A percentile compares a stretch with the other conserved stretches of the same genome.
These are phyloP conservation scores for Salix suchowensis DNA, from an alignment of 345 rosid species.

Conservation along the genomic window DNA sequence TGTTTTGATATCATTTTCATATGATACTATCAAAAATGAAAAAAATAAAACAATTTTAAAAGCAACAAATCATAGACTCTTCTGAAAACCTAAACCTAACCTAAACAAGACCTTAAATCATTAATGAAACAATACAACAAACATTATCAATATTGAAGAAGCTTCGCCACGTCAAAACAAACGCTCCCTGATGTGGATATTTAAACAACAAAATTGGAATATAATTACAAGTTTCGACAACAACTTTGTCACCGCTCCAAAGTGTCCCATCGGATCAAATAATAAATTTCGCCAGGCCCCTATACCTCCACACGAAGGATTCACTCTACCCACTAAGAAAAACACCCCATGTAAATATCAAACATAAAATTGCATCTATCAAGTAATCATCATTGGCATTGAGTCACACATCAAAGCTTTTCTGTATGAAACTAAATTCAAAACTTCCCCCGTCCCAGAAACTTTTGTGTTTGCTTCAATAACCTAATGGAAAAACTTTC, in stretches of 20 bases:
- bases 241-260: neutral
- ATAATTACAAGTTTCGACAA: slow-evolving; percentile 18
- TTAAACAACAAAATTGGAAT: slow-evolving; percentile 37
- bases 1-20: too few species aligned
- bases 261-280: neutral
- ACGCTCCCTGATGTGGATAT: neutral
- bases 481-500: slow-evolving; percentile 44
- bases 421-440: neutral
- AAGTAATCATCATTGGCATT: neutral
- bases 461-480: neutral
- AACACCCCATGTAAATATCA: neutral
- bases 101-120: too few species aligned
- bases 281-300: neutral
- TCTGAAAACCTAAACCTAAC: too few species aligned
- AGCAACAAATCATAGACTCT: too few species aligned
- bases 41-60: too few species aligned
- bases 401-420: neutral
- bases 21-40: too few species aligned
- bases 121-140: too few species aligned
- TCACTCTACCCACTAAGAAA: neutral
- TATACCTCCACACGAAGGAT: neutral
- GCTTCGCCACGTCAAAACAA: too few species aligned
- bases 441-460: neutral
- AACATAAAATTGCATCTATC: neutral
- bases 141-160: too few species aligned